phyloP scores from a whole-genome alignment of 1,284 basidiomycete genomes.

The Heterobasidion parviporum region DNA sequence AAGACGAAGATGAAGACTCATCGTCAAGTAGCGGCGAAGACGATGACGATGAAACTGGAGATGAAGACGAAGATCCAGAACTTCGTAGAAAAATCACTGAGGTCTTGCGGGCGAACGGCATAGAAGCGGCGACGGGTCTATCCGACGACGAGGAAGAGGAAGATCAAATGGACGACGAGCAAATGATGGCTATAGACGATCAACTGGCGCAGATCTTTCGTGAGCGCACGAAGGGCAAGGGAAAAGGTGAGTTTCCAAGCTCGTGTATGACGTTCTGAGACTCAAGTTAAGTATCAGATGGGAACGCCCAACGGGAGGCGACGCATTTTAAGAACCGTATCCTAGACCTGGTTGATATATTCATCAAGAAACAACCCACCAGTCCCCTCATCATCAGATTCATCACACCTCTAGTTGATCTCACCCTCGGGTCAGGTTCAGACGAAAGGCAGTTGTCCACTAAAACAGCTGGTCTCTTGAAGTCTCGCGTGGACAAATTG shows the following conservation, averaged over 20 bases:
- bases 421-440: conserved; percentile 39
- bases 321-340: conserved; percentile 94
- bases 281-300: conserved; percentile 26
- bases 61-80: conserved; percentile 52
- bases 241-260: conserved; percentile 42
- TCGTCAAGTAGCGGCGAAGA: conserved; percentile 35
- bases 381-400: conserved; percentile 62
- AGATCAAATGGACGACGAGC: conserved; percentile 89
- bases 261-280: background rate
- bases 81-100: conserved; percentile 73
- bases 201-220: conserved; percentile 89
- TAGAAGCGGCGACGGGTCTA: conserved; percentile 46
- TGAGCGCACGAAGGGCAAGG: conserved; percentile 52
- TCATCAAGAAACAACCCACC: conserved; percentile 67
- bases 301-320: conserved; percentile 72
- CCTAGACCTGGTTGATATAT: conserved; percentile 85
- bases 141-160: conserved; percentile 44
- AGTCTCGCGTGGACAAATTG: conserved; percentile 65
- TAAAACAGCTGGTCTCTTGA: conserved; percentile 77
- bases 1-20: conserved; percentile 21
- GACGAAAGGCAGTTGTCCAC: conserved; percentile 83
- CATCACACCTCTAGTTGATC: conserved; percentile 70
- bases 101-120: conserved; percentile 68
- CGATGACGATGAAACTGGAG: conserved; percentile 37
- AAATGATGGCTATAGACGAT: conserved; percentile 95